Evolutionary conservation across 768 basidiomycete species (phyloP), one percentile per base, ranked within the genome.

Genomic region (Russula vinacea): DNA sequence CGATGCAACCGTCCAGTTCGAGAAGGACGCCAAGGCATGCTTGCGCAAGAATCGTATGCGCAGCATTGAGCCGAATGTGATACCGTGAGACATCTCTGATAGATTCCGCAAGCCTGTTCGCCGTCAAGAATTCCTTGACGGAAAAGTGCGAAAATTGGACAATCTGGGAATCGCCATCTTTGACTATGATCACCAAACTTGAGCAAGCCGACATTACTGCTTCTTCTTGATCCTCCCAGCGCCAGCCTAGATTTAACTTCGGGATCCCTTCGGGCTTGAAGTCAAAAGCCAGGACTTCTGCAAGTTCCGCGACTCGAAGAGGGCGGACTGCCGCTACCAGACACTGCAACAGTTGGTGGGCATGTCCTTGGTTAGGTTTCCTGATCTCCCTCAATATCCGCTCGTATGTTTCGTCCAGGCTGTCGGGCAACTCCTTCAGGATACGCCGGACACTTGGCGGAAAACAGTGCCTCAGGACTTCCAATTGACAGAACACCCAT

Each of bases 151-250:
- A 35, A 35, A 35, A 35, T 35, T 35, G 35, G 10, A 58, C 47
- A 2, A 58, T 19, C 5, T 33, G 57, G 4, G 35, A 58, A 26
- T 26, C 33, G 4, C 16, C 45, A 22, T 37, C 9, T 14, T 58
- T 24, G 57, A 49, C 47, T 24, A 58, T 22, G 35, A 17, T 24
- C 2, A 50, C 45, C 47, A 58, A 26, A 37, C 45, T 58, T 16
- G 57, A 58, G 24, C 57, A 58, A 10, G 45, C 35, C 33, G 57
- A 58, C 47, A 47, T 37, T 22, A 58, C 47, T 4, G 57, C 45
- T 5, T 49, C 22, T 58, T 49, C 44, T 24, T 47, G 57, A 26
- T 58, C 33, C 16, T 26, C 45, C 45, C 45, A 49, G 1, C 35
- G 35, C 57, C 57, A 58, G 14, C 16, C 33, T 14, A 17, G 40